A percentile compares a stretch with the other conserved stretches of the same genome.
phyloP scores from a whole-genome alignment of 768 basidiomycete species.

The Boletales sp. region DNA sequence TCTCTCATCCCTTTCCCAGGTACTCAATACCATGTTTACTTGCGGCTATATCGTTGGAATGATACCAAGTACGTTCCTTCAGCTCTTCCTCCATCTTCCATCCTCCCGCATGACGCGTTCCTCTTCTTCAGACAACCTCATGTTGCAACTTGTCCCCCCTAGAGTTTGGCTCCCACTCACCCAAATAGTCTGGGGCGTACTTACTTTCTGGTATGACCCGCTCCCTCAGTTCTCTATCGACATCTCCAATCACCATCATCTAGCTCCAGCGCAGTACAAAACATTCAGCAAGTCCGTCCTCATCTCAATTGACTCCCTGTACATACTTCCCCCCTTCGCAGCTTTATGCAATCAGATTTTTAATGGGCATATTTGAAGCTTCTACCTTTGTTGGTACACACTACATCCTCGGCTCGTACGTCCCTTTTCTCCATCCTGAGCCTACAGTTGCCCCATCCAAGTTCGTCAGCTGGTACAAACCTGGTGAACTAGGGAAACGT shows the following conservation, averaged over 20 bases:
- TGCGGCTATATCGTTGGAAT: slow-evolving; percentile 75
- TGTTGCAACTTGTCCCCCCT: slow-evolving; percentile 59
- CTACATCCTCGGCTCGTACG: slow-evolving; percentile 68
- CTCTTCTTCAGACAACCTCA: slow-evolving; percentile 51
- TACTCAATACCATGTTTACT: slow-evolving; percentile 69
- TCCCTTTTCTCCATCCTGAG: slow-evolving; percentile 5
- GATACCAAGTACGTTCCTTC: slow-evolving; percentile 51
- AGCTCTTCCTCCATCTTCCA: background rate
- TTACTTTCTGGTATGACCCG: slow-evolving; percentile 55
- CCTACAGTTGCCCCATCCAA: background rate
- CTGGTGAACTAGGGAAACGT: slow-evolving; percentile 65
- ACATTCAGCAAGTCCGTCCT: slow-evolving; percentile 48
- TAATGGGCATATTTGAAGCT: slow-evolving; percentile 70
- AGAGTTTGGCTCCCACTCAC: slow-evolving; percentile 64
- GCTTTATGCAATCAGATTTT: slow-evolving; percentile 69
- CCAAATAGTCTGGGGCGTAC: slow-evolving; percentile 62
- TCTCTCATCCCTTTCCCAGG: slow-evolving; percentile 27
- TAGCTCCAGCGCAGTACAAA: slow-evolving; percentile 55
- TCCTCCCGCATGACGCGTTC: background rate
- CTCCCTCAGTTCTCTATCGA: background rate
- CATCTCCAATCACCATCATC: background rate
- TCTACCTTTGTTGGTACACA: slow-evolving; percentile 77
- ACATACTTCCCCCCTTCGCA: slow-evolving; percentile 19
- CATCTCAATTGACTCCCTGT: background rate
- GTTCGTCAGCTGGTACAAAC: slow-evolving; percentile 59